Evolutionary conservation across 176 grass and related monocot genomes (phyloP), one percentile per base, ranked within the genome.

Genomic region (Chloris gayana): DNA sequence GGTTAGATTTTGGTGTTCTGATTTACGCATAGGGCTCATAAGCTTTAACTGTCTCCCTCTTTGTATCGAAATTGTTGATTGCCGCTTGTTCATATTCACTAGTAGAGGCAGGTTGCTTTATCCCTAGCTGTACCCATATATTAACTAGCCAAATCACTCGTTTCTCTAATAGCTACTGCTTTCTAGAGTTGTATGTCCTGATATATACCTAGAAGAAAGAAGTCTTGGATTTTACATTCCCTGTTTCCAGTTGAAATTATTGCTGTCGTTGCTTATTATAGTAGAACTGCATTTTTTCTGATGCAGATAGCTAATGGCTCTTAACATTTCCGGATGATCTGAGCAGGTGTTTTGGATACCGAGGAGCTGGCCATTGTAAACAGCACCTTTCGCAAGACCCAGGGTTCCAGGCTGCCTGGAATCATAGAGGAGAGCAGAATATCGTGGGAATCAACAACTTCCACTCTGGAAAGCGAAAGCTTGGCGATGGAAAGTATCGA

Each of bases 301-400:
- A 68, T 75, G 46, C 38, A n/a, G 44, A 72, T 39, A 27, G 17
- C 14, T 60, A 49, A 7, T 21, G 35, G 9, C 69, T 80, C 64
- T 47, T 27, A 74, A 29, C 41, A 25, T 41, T 87, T 46, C 64
- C 27, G 64, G 22, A n/a, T 69, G 22, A n/a, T 80, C 13, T 50
- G 44, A 33, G 57, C 74, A 95, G 92, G 96, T 78, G 92, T 99
- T 56, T 83, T 99, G 3, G 90, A 99, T 51, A 79, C 84, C 0
- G 92, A 99, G 38, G 90, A 99, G 50, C 46, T 99, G 84, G 77
- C 84, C 59, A 86, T 83, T 22, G 85, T 95, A 19, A 99, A 91
- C 62, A 91, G 86, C 74, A 93, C 84, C 7, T 95, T 91, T 47
- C 71, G 68, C 38, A 90, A 82, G 77, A 61, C 79, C 1, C 86